Evolutionary conservation across 805 yeast species (phyloP), one percentile per base, ranked within the genome.

Genomic region (Yarrowia divulgata): DNA sequence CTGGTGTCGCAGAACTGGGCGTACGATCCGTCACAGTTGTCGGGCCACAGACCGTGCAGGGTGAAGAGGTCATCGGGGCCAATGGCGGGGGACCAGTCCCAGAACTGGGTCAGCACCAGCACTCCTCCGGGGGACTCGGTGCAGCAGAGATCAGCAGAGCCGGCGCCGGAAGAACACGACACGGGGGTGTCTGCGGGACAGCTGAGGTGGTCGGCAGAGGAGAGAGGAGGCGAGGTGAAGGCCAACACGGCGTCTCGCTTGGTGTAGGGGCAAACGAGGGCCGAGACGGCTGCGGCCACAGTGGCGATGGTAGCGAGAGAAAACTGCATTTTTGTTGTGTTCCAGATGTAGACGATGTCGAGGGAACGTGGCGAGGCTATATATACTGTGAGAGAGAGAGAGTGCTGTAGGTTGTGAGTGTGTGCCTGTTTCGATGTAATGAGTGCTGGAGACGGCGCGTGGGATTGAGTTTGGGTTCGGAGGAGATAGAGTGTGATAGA

Each of bases 21-120:
- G 79, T 84, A 93, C 1, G 89, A 82, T 1, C 97, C 97, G 76
- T 87, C 88, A 81, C 98, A 93, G 73, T 85, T 85, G 78, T 91
- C 97, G 32, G 94, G 92, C 97, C 97, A 91, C 66, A 91, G 79
- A 0, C 97, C 97, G 77, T 91, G 97, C 43, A 90, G 79, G 1
- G 97, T 91, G 80, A 90, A 92, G 70, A 85, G 79, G 67, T 90
- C 86, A 48, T 83, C 80, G 1, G 91, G 91, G 6, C 95, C 95
- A 64, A 87, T 81, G 0, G 91, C 85, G 0, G 95, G 93, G 70
- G 81, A 79, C 75, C 89, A 90, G 78, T 93, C 97, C 98, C 98
- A 93, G 80, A 93, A 93, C 76, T 93, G 98, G 0, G 98, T 90
- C 76, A 87, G 90, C 66, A 93, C 78, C 45, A 93, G 81, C 16